Evolutionary conservation across 306 rosid genomes (phyloP), one percentile per base, ranked within the genome.

Genomic region (Heteromeles arbutifolia): DNA sequence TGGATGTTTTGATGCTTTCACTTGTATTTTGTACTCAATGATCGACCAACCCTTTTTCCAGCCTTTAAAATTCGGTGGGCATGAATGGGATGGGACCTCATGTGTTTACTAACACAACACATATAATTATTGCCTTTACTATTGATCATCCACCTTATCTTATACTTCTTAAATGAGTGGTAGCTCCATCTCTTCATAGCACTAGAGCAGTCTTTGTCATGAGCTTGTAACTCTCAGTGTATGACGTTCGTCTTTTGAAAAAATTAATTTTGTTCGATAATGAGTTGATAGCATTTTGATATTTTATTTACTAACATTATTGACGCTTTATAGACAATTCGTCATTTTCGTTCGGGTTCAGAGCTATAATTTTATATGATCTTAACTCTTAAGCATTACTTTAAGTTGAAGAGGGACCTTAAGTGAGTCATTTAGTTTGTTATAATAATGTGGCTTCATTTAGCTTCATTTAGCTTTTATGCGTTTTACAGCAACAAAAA

Each of bases 351-450:
- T 14, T 48, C 8, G 2, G 2, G 53, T 48, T 48, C 19, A 14
- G 6, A 48, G 53, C 53, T 48, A 5, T 48, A 48, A 13, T 45
- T 45, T 45, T 45, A 45, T 1, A 13, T 45, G 53, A 45, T 45
- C 53, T 4, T 45, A 15, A 15, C 15, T 45, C 53, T 48, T 45
- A 15, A 15, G 19, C 53, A 48, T 48, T 14, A 15, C 53, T 48
- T 48, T 15, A 15, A 0, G 53, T 48, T 45, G 53, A 14, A 14
- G 53, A 14, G 53, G 53, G 53, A 14, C 19, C 19, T 48, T 15
- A 22, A 43, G 24, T 22, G 29, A 69, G 43, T 76, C 78, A 65
- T 74, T 21, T 34, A n/a, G 67, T 74, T 82, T 62, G 74, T 77
- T 43, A 25, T 67, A 9, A 50, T 74, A 65, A 71, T 29, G 28